Evolutionary conservation across 2,329 filamentous ascomycete species (phyloP), one percentile per base, ranked within the genome.

Genomic region (Ophiostoma sp.): DNA sequence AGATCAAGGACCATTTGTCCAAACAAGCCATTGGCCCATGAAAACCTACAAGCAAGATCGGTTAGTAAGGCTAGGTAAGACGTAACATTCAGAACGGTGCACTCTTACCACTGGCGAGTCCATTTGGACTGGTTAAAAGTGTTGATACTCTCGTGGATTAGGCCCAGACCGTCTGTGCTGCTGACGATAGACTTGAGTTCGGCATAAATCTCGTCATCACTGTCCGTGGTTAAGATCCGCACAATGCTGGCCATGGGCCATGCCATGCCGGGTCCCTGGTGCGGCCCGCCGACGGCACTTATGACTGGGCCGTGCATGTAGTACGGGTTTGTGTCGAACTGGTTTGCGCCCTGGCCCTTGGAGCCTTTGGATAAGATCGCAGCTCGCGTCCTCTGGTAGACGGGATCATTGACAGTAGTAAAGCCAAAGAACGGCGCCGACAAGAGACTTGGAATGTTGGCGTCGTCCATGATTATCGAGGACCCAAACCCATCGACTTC

Each of bases 201-300:
- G n/a, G 80, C 78, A 54, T 80, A 80, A 71, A 96, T 96, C 81
- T 96, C 93, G 0, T 83, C 82, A 68, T 94, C 91, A 70, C 92
- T 85, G 65, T 92, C 85, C 52, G 86, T 88, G 1, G 93, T 96
- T 84, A 94, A 86, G 44, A 91, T 89, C 77, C 91, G 88, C 71
- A 94, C 87, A 67, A 96, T 87, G 74, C 92, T 83, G 65, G 88
- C 91, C 92, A 96, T 96, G 1, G 93, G 93, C 93, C 93, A 96
- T 20, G 91, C 92, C 76, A 89, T 89, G 71, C 89, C 85, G 1
- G 93, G 85, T 0, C 84, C 83, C 10, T 82, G 78, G 74, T 86
- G 84, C 33, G 84, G 84, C 0, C 84, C 84, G 15, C 85, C 85
- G 0, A 83, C 81, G 36, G 82, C 81, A 72, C 81, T 84, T 72